Evolutionary conservation across 1,139 yeast species (phyloP), one percentile per base, ranked within the genome.

Genomic region (Debaryomycetaceae sp.): DNA sequence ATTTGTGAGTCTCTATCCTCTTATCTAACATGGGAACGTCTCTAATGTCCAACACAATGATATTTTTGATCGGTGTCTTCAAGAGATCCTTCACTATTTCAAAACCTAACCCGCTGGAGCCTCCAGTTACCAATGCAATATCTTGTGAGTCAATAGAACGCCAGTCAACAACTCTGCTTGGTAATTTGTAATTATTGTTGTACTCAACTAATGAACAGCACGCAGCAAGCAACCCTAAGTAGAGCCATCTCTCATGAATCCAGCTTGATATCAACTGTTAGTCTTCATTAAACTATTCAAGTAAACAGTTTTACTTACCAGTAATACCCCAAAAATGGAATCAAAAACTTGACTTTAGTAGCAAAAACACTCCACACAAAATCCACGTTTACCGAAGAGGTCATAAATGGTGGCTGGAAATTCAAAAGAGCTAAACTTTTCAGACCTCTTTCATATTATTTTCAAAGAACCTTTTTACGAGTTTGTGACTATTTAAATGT

Each of bases 121-220:
- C 90, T 1, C 91, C 91, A 0, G 91, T 84, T 2, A 84, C 65
- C 11, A 84, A 53, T 0, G 80, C 81, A 6, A 66, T 60, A 48
- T 71, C 77, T 1, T 49, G 34, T 4, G 37, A 38, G 11, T 48
- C 38, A 6, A 56, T 43, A 2, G 34, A 13, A 6, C 39, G 37
- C 62, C 61, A 56, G 20, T 11, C n/a, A 13, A n/a, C 6, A 17
- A 17, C 5, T 11, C 4, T 27, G 5, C 31, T 20, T 6, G 44
- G 43, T 17, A 34, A 23, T 35, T 45, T 45, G 29, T 38, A 33
- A 11, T 8, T 17, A 4, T 42, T 24, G 22, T 38, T 42, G 6
- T 42, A 8, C 31, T 8, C 31, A 27, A 8, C 8, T 27, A 27
- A 27, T 7, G 31, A 7, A 27, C 11, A 27, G 11, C 8, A 27